Conservation (phyloP, 202 grass and related monocot species). For the Carex sylvatica region DNA sequence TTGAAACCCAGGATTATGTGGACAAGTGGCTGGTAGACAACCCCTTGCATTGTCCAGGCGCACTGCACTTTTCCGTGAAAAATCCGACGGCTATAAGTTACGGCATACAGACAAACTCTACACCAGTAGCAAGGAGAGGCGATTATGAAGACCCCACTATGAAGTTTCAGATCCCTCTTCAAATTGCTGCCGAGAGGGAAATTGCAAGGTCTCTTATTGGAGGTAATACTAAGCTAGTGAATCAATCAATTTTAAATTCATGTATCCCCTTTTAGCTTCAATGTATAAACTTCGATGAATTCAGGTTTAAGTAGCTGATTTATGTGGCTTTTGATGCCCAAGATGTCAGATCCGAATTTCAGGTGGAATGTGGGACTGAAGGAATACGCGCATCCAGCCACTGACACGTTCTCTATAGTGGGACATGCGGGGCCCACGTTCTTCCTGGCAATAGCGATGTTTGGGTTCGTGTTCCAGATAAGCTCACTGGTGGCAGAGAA, state of each 20-base stretch:
- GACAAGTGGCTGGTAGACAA: slow-evolving; percentile 79
- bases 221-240: slow-evolving; percentile 37
- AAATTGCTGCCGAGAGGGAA: slow-evolving; percentile 95
- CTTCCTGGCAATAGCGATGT: slow-evolving; percentile 97
- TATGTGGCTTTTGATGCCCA: too few species aligned
- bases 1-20: slow-evolving; percentile 64
- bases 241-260: not conserved
- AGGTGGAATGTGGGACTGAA: slow-evolving; percentile 85
- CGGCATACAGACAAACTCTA: slow-evolving; percentile 96
- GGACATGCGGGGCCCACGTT: slow-evolving; percentile 75
- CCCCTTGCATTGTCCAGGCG: slow-evolving; percentile 78
- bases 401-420: slow-evolving; percentile 82
- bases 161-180: slow-evolving; percentile 98
- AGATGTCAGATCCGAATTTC: slow-evolving; percentile 71
- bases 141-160: slow-evolving; percentile 92
- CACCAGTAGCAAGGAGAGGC: slow-evolving; percentile 66
- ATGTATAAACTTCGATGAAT: too few species aligned
- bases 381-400: slow-evolving; percentile 91
- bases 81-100: slow-evolving; percentile 77
- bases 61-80: slow-evolving; percentile 77
- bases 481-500: slow-evolving; percentile 88
- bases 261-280: too few species aligned
- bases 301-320: too few species aligned
- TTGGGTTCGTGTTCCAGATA: slow-evolving; percentile 97
- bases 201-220: slow-evolving; percentile 91